Evolutionary conservation across 306 rosid genomes (phyloP), one percentile per base, ranked within the genome.

Genomic region (Dryas octopetala): DNA sequence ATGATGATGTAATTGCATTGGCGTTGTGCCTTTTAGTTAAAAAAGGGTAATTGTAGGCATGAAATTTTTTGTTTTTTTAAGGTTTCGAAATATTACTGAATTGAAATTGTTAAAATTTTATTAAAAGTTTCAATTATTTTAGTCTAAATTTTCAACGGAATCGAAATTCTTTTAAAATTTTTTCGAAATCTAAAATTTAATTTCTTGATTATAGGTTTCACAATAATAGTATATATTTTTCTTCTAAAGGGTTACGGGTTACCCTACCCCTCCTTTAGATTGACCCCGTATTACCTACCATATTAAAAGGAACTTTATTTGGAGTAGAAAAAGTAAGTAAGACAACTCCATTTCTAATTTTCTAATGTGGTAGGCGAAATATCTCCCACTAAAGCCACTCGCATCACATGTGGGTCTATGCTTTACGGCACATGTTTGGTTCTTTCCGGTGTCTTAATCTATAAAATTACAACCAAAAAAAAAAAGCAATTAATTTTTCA

Each of bases 361-460:
- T 45, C 28, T 14, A 71, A 1, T 60, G 68, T 3, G 76, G 28
- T 46, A 5, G 76, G 76, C 76, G 58, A 59, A 49, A 57, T 16
- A 8, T 8, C 50, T 44, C 4, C 54, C 75, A 2, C n/a, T 53
- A 12, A 51, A 32, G 46, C 15, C 40, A 40, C 40, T 8, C 68
- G 4, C 4, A 19, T 46, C 62, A 14, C 62, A 69, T 38, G 74
- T 9, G 38, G 38, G 62, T 52, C 50, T 12, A 71, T 41, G 52
- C 68, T 1, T 16, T 11, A 5, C 66, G 13, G 0, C 52, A 8
- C 62, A 55, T 71, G 41, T 14, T 45, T 10, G 16, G 19, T 23
- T 72, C 55, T 57, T 46, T 23, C 76, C 17, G 8, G 28, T 13
- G 7, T 2, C 11, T 0, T 14, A 62, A 32, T 61, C 19, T 12